Conservation (phyloP, 768 basidiomycete genomes). For the Boletus rex-veris region DNA sequence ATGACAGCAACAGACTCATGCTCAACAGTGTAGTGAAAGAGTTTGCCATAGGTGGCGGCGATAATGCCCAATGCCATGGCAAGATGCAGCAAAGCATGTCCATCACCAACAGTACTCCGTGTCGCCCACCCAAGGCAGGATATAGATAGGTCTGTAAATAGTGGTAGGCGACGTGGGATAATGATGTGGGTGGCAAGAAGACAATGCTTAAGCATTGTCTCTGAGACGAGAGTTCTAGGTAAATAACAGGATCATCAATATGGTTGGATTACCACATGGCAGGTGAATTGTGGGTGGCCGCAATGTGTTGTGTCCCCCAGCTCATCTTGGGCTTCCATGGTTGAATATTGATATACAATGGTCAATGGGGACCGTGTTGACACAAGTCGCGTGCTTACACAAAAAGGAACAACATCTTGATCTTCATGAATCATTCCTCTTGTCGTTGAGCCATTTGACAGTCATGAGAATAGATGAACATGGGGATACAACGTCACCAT, state of each 20-base stretch:
- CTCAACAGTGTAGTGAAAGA: no score
- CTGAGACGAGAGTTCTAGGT: constrained; percentile 30
- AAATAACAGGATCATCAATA: constrained; percentile 24
- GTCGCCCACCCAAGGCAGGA: constrained; percentile 24
- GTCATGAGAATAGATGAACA: no score
- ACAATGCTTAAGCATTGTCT: constrained; percentile 20
- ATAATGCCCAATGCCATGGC: constrained; percentile 18
- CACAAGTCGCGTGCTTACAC: no score
- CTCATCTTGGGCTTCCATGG: no score
- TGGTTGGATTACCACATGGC: constrained; percentile 50
- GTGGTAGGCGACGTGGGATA: constrained; percentile 5
- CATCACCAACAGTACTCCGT: constrained; percentile 20
- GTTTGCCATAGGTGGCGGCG: constrained; percentile 2
- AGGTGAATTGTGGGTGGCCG: constrained; percentile 30
- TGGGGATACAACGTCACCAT: no score
- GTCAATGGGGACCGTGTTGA: no score
- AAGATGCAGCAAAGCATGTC: constrained; percentile 28
- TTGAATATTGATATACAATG: no score
- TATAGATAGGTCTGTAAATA: constrained; percentile 38
- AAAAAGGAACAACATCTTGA: no score
- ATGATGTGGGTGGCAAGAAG: constrained; percentile 8
- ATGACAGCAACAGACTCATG: no score
- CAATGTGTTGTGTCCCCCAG: no score
- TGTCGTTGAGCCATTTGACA: no score
- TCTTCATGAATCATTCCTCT: no score